Conservation (phyloP, 2,329 filamentous ascomycete genomes). For the Penicillium sp. region DNA sequence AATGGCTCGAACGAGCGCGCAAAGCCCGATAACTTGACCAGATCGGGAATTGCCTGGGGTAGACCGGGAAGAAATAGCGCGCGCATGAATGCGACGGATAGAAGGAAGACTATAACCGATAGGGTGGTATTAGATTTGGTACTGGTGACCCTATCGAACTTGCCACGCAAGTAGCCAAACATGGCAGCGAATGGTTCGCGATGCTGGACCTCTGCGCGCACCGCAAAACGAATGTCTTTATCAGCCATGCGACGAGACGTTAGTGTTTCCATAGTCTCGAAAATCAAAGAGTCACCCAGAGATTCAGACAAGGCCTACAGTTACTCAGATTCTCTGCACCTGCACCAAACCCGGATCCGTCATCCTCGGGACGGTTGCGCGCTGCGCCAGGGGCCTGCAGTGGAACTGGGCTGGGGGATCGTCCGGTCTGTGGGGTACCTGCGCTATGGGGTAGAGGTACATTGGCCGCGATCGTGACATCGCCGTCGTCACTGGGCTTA, state of each 20-base stretch:
- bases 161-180: slow-evolving; percentile 67
- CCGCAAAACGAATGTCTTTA: slow-evolving; percentile 83
- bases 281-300: slow-evolving; percentile 31
- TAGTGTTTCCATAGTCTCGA: slow-evolving; percentile 41
- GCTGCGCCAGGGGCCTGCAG: slow-evolving; percentile 36
- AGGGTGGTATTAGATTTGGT: slow-evolving; percentile 72
- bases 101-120: slow-evolving; percentile 65
- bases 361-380: slow-evolving; percentile 38
- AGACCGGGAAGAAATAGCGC: slow-evolving; percentile 72
- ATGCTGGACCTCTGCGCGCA: slow-evolving; percentile 87
- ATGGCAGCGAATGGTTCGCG: slow-evolving; percentile 81
- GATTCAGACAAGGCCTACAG: slow-evolving; percentile 52
- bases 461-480: slow-evolving; percentile 49
- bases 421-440: slow-evolving; percentile 63
- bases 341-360: slow-evolving; percentile 45
- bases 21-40: slow-evolving; percentile 88
- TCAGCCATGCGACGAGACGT: slow-evolving; percentile 32
- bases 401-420: slow-evolving; percentile 61
- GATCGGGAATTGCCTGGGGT: slow-evolving; percentile 74
- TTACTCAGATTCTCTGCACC: slow-evolving; percentile 53
- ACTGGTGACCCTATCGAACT: slow-evolving; percentile 66
- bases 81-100: slow-evolving; percentile 70
- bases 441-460: slow-evolving; percentile 62
- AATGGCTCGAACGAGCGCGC: slow-evolving; percentile 92
- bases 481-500: slow-evolving; percentile 33